These are phyloP conservation scores for Microsporum ferrugineum DNA, from an alignment of 2,329 filamentous ascomycete species.

Conservation along the genomic window DNA sequence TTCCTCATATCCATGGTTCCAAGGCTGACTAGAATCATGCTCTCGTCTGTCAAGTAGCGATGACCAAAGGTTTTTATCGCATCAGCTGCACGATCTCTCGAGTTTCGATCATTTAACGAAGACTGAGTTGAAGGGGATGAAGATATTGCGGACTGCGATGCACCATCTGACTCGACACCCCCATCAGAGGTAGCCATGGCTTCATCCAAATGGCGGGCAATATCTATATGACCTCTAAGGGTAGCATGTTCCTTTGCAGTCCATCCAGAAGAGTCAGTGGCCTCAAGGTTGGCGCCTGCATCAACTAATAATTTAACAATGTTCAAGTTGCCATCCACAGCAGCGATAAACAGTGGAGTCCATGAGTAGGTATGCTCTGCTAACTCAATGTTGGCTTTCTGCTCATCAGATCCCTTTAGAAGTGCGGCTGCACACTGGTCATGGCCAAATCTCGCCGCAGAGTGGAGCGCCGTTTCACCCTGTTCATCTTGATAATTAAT, in stretches of 20 bases:
- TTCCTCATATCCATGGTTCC: slow-evolving; percentile 93
- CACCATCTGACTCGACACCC: slow-evolving; percentile 21
- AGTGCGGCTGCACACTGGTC: slow-evolving; percentile 67
- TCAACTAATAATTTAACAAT: slow-evolving; percentile 68
- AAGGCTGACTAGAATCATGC: slow-evolving; percentile 81
- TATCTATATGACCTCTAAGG: slow-evolving; percentile 72
- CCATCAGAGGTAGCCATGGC: slow-evolving; percentile 33
- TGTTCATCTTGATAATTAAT: slow-evolving; percentile 86
- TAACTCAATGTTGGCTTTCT: slow-evolving; percentile 66
- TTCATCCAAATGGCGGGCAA: slow-evolving; percentile 57
- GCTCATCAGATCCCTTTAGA: slow-evolving; percentile 55
- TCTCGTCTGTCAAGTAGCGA: slow-evolving; percentile 79
- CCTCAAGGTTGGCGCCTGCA: slow-evolving; percentile 63
- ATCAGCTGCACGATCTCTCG: slow-evolving; percentile 47
- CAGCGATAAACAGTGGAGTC: slow-evolving; percentile 90
- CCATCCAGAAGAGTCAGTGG: slow-evolving; percentile 80
- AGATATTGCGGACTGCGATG: slow-evolving; percentile 24
- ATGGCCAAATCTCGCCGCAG: slow-evolving; percentile 82
- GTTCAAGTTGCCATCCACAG: slow-evolving; percentile 70
- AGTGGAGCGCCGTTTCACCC: slow-evolving; percentile 82
- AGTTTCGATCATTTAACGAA: slow-evolving; percentile 35
- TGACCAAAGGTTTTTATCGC: slow-evolving; percentile 93
- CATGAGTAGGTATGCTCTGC: slow-evolving; percentile 77
- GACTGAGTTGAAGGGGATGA: slow-evolving; percentile 28
- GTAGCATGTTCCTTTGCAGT: slow-evolving; percentile 87